Conservation (phyloP, 129 eudicot genomes). For the Chrysanthemum seticuspe region DNA sequence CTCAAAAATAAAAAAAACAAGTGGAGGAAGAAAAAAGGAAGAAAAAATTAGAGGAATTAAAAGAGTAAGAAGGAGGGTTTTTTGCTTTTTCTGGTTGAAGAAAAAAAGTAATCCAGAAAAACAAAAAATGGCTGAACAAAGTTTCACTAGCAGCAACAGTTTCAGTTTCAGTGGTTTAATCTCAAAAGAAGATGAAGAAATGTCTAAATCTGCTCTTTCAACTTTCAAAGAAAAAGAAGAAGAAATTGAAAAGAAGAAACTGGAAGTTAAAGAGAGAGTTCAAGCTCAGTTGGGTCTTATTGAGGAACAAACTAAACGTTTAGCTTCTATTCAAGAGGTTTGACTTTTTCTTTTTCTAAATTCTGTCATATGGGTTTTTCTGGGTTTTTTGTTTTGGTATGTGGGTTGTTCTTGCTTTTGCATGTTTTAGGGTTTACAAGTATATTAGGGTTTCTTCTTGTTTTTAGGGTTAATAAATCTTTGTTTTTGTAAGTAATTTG, state of each 20-base stretch:
- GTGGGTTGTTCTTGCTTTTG: conserved; percentile 18
- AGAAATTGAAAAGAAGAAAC: conserved; percentile 89
- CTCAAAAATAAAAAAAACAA: conserved; percentile 17
- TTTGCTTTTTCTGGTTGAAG: conserved; percentile 41
- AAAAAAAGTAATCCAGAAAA: conserved; percentile 36
- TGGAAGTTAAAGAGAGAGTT: conserved; percentile 76
- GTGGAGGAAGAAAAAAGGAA: conserved; percentile 8
- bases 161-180: conserved; percentile 66
- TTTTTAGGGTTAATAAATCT: conserved; percentile 5
- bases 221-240: conserved; percentile 86
- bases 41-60: conserved; percentile 34
- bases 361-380: conserved; percentile 11
- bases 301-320: conserved; percentile 80
- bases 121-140: conserved; percentile 31
- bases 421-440: neutral
- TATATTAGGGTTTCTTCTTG: conserved; percentile 28
- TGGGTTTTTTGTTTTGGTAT: conserved; percentile 8
- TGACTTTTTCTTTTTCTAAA: neutral
- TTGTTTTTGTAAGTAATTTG: neutral
- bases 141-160: neutral
- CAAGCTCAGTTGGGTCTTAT: conserved; percentile 82
- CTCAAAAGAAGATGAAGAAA: conserved; percentile 82
- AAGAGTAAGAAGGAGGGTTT: conserved; percentile 46
- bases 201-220: conserved; percentile 79
- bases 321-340: conserved; percentile 87